Evolutionary conservation across 345 rosid species (phyloP).

Genomic region (Isatis tinctoria): DNA sequence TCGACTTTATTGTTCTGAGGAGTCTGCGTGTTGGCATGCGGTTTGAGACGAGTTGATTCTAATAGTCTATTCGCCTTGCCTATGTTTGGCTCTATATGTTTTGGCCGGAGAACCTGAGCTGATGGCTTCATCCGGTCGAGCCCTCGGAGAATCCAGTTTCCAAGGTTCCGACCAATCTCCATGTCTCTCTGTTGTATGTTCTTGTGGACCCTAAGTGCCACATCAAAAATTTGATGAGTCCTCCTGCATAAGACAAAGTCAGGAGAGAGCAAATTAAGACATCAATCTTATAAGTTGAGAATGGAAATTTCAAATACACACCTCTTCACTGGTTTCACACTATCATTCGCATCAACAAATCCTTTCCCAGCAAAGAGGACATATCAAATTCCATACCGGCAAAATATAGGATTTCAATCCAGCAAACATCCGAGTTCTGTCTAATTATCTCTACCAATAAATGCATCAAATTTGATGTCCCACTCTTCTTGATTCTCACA

Average conservation of each 20-base stretch:
- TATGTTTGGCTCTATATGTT: conserved; percentile 14
- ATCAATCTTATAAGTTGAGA: background rate
- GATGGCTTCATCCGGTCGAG: conserved; percentile 83
- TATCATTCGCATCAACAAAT: background rate
- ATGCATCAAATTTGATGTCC: background rate
- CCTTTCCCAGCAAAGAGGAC: background rate
- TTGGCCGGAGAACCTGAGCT: conserved; percentile 50
- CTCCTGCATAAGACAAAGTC: conserved; percentile 41
- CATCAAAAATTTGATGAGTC: conserved; percentile 48
- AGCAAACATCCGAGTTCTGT: background rate
- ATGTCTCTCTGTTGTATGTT: conserved; percentile 77
- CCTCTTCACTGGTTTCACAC: background rate
- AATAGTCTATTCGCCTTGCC: conserved; percentile 37
- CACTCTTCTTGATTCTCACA: background rate
- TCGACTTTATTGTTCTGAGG: conserved; percentile 42
- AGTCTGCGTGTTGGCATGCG: conserved; percentile 28
- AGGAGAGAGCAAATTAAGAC: background rate
- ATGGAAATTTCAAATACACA: background rate
- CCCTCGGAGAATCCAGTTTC: conserved; percentile 77
- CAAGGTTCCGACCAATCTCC: conserved; percentile 73
- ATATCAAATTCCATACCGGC: no score
- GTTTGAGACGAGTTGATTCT: conserved; percentile 40
- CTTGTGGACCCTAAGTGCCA: conserved; percentile 61
- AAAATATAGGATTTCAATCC: background rate
- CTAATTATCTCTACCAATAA: background rate